phyloP scores from a whole-genome alignment of 768 basidiomycete species.

The Holtermannia corniformis region DNA sequence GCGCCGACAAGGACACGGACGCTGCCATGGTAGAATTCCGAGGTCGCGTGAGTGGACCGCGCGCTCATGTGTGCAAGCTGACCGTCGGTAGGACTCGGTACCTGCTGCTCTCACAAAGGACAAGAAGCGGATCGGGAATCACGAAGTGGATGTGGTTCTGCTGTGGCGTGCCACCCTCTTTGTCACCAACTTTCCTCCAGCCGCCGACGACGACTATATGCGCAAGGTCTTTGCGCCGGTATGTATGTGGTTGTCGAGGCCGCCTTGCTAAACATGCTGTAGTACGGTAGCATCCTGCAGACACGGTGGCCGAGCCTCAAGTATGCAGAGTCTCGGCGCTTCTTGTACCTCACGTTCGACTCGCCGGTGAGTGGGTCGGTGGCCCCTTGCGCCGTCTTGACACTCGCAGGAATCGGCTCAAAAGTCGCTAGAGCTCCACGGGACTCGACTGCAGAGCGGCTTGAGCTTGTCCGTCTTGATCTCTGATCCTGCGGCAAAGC shows the following conservation, averaged over 20 bases:
- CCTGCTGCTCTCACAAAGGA: conserved; percentile 87
- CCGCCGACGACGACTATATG: conserved; percentile 64
- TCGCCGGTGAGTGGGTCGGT: conserved; percentile 54
- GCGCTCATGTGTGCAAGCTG: no score
- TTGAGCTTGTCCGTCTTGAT: conserved; percentile 65
- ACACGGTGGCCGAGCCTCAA: conserved; percentile 98
- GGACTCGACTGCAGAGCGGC: conserved; percentile 61
- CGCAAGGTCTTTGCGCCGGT: conserved; percentile 72
- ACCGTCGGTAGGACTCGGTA: conserved; percentile 59
- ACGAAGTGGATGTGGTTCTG: conserved; percentile 74
- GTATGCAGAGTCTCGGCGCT: conserved; percentile 79
- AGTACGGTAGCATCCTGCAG: conserved; percentile 89
- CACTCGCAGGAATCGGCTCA: conserved; percentile 50
- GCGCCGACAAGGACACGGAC: conserved; percentile 47
- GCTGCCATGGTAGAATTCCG: conserved; percentile 87
- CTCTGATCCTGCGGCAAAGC: conserved; percentile 81
- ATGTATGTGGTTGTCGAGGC: conserved; percentile 20
- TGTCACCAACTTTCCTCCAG: conserved; percentile 89
- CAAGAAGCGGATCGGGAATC: conserved; percentile 69
- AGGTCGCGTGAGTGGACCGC: conserved; percentile 47
- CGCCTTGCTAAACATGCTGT: not conserved
- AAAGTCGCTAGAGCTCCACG: conserved; percentile 68
- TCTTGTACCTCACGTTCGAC: conserved; percentile 88
- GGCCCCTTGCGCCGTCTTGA: not conserved
- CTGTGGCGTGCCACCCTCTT: conserved; percentile 93